Percentiles rank a stretch among this genome's conserved stretches.
Conservation (phyloP, 208 protist species). For the Trypanosoma theileri region DNA sequence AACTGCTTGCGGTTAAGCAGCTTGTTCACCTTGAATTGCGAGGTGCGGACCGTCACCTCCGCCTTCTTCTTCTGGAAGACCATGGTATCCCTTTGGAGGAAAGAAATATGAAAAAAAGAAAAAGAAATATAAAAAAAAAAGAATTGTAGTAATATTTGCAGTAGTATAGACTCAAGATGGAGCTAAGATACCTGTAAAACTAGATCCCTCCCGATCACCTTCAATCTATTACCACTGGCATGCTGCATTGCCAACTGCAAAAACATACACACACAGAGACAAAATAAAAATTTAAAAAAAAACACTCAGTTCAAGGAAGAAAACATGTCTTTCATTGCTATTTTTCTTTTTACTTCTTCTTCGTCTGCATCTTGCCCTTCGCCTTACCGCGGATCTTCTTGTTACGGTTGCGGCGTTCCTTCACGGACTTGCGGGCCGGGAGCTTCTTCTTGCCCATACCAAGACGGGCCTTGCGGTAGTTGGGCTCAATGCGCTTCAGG, state of each 20-base stretch:
- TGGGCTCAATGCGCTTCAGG: constrained; percentile 97
- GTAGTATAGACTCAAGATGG: neutral
- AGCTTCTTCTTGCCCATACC: constrained; percentile 90
- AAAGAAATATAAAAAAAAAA: constrained; percentile 23
- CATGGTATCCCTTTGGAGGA: constrained; percentile 56
- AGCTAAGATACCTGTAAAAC: no score
- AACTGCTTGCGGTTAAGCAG: constrained; percentile 99
- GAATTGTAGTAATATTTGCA: neutral
- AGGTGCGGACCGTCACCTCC: constrained; percentile 91
- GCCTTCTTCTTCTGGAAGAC: constrained; percentile 93
- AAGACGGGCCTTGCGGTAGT: constrained; percentile 96
- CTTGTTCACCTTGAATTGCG: constrained; percentile 99
- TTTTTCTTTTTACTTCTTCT: constrained; percentile 91
- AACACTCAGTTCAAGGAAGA: neutral
- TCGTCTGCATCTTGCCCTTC: constrained; percentile 91
- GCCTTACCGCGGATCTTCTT: constrained; percentile 98
- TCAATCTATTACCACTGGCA: no score
- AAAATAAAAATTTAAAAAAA: neutral
- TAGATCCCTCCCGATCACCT: no score
- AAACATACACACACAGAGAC: neutral
- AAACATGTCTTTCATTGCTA: neutral
- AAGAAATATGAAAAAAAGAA: constrained; percentile 15
- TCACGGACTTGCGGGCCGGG: constrained; percentile 96
- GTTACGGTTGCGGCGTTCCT: constrained; percentile 99
- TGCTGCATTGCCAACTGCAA: no score